phyloP scores from a whole-genome alignment of 805 yeast genomes.

The Candida hungchunana region DNA sequence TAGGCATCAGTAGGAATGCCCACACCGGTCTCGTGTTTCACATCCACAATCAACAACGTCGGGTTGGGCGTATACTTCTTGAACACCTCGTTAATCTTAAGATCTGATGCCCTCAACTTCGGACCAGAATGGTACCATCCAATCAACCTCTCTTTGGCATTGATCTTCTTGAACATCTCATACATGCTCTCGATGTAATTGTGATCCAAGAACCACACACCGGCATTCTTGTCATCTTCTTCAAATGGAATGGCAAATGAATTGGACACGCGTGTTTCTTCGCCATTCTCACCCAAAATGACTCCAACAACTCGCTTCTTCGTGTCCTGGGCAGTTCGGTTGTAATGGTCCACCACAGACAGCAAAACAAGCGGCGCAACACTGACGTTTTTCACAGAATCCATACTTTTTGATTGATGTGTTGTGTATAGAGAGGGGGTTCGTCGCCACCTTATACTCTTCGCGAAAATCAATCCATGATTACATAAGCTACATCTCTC shows the following conservation, averaged over 20 bases:
- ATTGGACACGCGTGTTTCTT: conserved; percentile 72
- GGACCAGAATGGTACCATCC: conserved; percentile 99
- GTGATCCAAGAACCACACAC: conserved; percentile 96
- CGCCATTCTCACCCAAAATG: conserved; percentile 70
- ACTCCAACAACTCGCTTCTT: conserved; percentile 92
- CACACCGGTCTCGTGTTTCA: conserved; percentile 69
- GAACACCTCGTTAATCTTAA: conserved; percentile 87
- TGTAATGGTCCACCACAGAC: conserved; percentile 93
- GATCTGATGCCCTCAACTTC: conserved; percentile 79
- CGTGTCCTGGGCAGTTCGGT: conserved; percentile 70
- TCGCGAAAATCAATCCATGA: not conserved
- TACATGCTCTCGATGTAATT: conserved; percentile 94
- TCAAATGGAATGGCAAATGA: conserved; percentile 97
- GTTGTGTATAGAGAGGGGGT: not conserved
- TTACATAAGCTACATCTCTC: not conserved
- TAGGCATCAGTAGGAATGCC: conserved; percentile 97
- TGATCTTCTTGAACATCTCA: conserved; percentile 96
- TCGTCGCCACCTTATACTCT: not conserved
- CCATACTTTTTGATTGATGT: not conserved
- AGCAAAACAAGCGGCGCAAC: conserved; percentile 94
- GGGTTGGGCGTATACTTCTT: conserved; percentile 80
- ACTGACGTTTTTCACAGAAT: conserved; percentile 67
- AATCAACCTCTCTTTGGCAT: conserved; percentile 90
- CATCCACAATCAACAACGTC: conserved; percentile 84
- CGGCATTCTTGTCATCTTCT: conserved; percentile 87